Base-by-base conservation (phyloP, 306 rosid genomes). In the Citrullus amarus region DNA sequence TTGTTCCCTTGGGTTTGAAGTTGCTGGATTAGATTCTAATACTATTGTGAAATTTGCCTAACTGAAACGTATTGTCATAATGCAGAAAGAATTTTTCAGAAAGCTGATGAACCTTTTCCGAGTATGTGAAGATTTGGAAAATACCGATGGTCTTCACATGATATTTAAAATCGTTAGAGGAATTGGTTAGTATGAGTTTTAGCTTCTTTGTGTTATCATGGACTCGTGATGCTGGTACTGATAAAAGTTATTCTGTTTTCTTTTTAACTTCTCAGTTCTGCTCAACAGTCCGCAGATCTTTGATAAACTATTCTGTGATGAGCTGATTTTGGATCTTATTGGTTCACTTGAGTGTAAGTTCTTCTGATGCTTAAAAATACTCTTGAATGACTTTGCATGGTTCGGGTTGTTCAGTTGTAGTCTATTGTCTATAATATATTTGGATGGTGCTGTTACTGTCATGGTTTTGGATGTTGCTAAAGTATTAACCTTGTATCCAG, bases 271-370 rank as follows among this genome's bases (percentile, higher is more conserved):
- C 88, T 85, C 95, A 94, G 98, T 94, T 85, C 70, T 94, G 79
- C 93, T 94, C 59, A 94, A 94, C 81, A 92, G 93, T 83, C 83
- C 88, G 63, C 89, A 86, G 54, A 87, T 94, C 75, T 91, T 92
- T 57, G 98, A 94, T 91, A 92, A 89, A 85, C 86, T 94, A 76
- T 94, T 92, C 50, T 83, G 89, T 56, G 98, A 94, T 61, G 96
- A 94, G 75, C 83, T 82, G 85, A 90, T 92, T 78, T 86, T 92
- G 96, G 96, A 94, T 83, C 66, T 94, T 60, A 90, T 94, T 59
- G 98, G 98, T 60, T 86, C 93, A 77, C 91, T 94, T 12, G 98
- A 94, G 86, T 92, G 98, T 94, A 91, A 90, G 98, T 88, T 79
- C 59, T 50, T 20, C 30, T 81, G 32, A 8, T 74, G 17, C 17